These are phyloP conservation scores for Plasmodium berghei DNA, from an alignment of 169 alveolate species.

Conservation along the genomic window DNA sequence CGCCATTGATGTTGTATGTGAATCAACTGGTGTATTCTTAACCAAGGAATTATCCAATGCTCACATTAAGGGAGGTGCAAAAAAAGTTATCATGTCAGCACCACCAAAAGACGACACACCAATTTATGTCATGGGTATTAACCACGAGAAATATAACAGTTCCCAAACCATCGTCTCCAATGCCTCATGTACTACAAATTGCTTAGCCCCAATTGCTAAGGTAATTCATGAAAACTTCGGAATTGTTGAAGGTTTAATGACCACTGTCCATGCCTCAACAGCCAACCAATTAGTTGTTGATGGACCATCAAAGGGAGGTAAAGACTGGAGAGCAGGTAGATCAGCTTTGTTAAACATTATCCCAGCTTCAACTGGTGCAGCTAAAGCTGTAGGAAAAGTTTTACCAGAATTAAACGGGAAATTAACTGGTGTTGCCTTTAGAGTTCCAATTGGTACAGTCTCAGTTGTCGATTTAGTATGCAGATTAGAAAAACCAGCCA, in stretches of 20 bases:
- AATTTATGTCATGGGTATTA: slow-evolving; percentile 98
- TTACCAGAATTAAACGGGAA: slow-evolving; percentile 98
- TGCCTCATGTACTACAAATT: slow-evolving; percentile 99
- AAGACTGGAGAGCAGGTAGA: slow-evolving; percentile 99
- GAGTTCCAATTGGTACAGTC: slow-evolving; percentile 99
- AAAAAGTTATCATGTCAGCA: slow-evolving; percentile 98
- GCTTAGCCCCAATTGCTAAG: slow-evolving; percentile 99
- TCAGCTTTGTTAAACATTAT: slow-evolving; percentile 98
- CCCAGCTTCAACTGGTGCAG: slow-evolving; percentile 99
- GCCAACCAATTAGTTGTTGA: slow-evolving; percentile 99
- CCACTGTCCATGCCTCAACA: slow-evolving; percentile 99
- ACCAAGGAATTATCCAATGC: slow-evolving; percentile 94
- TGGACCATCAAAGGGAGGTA: slow-evolving; percentile 99
- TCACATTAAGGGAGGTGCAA: slow-evolving; percentile 98
- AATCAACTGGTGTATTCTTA: slow-evolving; percentile 98
- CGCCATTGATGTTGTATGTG: slow-evolving; percentile 97
- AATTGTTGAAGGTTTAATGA: slow-evolving; percentile 99
- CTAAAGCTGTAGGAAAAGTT: slow-evolving; percentile 99
- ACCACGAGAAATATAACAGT: slow-evolving; percentile 94
- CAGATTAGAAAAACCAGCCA: slow-evolving; percentile 96
- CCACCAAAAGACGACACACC: slow-evolving; percentile 99
- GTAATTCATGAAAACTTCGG: slow-evolving; percentile 98
- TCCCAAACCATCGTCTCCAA: slow-evolving; percentile 95
- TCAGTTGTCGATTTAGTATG: slow-evolving; percentile 99
- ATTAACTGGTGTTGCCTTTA: slow-evolving; percentile 99